phyloP scores from a whole-genome alignment of 139 green algal genomes.

The Chlamydomonas sp. region DNA sequence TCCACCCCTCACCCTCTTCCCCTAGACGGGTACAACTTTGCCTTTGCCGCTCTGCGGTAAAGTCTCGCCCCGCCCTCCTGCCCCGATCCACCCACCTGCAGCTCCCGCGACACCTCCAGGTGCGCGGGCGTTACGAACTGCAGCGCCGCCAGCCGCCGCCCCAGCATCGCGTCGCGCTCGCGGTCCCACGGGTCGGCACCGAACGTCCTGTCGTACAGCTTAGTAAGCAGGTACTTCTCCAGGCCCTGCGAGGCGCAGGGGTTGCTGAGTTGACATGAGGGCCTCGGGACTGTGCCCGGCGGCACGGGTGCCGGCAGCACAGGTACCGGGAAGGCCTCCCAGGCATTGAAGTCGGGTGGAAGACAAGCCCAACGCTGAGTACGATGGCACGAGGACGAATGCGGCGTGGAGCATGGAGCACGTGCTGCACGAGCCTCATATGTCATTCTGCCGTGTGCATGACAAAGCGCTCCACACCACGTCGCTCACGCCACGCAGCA shows the following conservation, averaged over 20 bases:
- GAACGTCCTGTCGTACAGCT: conserved; percentile 91
- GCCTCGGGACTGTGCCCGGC: background rate
- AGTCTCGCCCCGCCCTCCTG: background rate
- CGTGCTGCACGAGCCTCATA: background rate
- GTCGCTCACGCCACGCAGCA: no score
- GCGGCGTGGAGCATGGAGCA: background rate
- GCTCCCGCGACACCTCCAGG: conserved; percentile 84
- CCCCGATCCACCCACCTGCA: conserved; percentile 9
- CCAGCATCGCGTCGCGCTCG: conserved; percentile 83
- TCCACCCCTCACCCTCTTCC: background rate
- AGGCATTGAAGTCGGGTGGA: no score
- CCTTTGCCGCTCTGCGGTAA: background rate
- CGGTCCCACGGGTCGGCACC: conserved; percentile 67
- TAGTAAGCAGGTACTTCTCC: conserved; percentile 98
- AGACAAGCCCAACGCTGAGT: background rate
- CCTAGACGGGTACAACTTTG: conserved; percentile 61
- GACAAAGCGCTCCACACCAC: no score
- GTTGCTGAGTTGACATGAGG: background rate
- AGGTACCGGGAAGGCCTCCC: no score
- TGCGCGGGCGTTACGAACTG: conserved; percentile 84
- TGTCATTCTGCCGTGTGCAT: no score
- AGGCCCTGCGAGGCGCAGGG: conserved; percentile 73
- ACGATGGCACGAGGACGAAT: background rate
- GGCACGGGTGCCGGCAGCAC: background rate
- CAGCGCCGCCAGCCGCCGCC: conserved; percentile 64